Conservation (phyloP, 257 asterid species). For the Nicotiana attenuata region DNA sequence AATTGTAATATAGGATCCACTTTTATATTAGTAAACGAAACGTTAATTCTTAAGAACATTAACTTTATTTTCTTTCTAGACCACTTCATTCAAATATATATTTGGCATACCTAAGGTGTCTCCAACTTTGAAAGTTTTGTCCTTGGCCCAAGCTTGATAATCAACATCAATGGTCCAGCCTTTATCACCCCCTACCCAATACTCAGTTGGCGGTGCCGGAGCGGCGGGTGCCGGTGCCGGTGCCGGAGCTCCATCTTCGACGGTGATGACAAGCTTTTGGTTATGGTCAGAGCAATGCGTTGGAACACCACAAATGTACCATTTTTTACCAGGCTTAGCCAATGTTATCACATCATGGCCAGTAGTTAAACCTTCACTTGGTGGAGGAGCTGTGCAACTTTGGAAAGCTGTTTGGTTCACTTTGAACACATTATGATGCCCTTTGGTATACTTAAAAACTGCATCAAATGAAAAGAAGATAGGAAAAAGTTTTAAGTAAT, state of each 20-base stretch:
- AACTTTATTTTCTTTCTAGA: neutral
- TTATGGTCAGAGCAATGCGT: slow-evolving; percentile 7
- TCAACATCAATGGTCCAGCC: slow-evolving; percentile 8
- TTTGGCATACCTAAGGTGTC: slow-evolving; percentile 9
- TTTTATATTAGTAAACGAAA: neutral
- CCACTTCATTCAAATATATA: too few relatives aligned
- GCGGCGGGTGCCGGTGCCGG: slow-evolving; percentile 11
- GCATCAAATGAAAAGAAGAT: neutral
- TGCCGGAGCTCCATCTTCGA: slow-evolving; percentile 5
- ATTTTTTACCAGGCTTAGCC: neutral
- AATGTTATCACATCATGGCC: slow-evolving; percentile 12
- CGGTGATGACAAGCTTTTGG: slow-evolving; percentile 12
- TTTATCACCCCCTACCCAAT: neutral
- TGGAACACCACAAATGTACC: slow-evolving; percentile 17
- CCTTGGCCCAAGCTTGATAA: slow-evolving; percentile 11
- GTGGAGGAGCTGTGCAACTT: neutral
- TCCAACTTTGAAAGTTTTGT: slow-evolving; percentile 12
- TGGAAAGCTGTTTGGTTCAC: neutral
- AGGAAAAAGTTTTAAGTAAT: too few relatives aligned
- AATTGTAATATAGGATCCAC: neutral
- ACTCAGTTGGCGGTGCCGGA: neutral
- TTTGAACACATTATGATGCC: slow-evolving; percentile 8
- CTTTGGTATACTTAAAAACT: slow-evolving; percentile 13
- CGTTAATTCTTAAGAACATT: neutral
- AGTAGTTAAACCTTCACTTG: neutral